phyloP scores from a whole-genome alignment of 176 grass and related monocot species.

The Phoenix dactylifera region DNA sequence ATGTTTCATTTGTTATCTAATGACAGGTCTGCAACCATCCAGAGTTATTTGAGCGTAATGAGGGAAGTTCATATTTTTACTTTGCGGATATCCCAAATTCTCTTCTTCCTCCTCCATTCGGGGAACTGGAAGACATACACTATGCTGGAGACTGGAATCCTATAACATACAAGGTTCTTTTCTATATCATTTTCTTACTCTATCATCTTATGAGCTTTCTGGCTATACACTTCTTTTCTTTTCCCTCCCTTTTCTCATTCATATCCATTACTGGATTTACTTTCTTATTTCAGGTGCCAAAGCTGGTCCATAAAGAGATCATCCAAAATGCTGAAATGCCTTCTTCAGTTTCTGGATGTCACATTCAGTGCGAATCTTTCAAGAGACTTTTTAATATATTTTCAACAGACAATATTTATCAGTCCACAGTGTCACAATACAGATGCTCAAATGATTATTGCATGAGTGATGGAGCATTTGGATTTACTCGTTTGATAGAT shows the following conservation, averaged over 20 bases:
- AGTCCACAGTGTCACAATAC: conserved; percentile 43
- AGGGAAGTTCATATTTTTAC: conserved; percentile 91
- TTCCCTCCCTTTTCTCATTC: conserved; percentile 8
- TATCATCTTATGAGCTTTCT: neutral
- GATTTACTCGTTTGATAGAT: conserved; percentile 62
- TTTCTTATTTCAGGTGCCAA: conserved; percentile 61
- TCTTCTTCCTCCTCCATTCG: conserved; percentile 87
- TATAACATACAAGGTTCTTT: conserved; percentile 64
- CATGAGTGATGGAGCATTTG: conserved; percentile 52
- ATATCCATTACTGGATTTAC: conserved; percentile 2
- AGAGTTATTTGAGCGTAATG: conserved; percentile 96
- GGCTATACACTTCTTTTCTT: neutral
- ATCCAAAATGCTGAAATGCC: conserved; percentile 34
- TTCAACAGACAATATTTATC: conserved; percentile 52
- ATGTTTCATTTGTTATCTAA: conserved; percentile 3
- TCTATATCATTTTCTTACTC: neutral
- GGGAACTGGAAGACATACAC: conserved; percentile 79
- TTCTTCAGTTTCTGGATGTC: conserved; percentile 26
- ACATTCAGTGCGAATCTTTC: conserved; percentile 43
- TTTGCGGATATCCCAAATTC: conserved; percentile 83
- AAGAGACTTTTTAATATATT: conserved; percentile 88
- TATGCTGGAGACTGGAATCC: conserved; percentile 88
- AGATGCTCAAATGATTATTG: conserved; percentile 26
- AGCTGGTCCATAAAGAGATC: conserved; percentile 72
- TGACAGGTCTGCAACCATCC: conserved; percentile 99